phyloP scores from a whole-genome alignment of 306 rosid species.

The Arachis stenosperma region DNA sequence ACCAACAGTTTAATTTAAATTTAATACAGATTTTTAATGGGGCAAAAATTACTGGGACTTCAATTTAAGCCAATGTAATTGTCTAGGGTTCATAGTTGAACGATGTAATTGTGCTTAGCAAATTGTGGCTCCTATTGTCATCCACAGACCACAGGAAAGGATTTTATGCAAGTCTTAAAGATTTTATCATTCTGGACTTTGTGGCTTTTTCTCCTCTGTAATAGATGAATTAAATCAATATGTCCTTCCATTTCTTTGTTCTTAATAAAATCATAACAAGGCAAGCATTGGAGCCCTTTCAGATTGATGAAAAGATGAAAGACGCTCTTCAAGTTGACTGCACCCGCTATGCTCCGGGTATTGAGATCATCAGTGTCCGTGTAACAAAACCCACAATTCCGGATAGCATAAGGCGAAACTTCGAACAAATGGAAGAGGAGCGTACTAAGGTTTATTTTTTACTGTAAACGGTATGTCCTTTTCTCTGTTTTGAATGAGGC shows the following conservation, averaged over 20 bases:
- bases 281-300: constrained; percentile 32
- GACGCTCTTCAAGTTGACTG: constrained; percentile 94
- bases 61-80: constrained; percentile 3
- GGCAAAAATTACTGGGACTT: not conserved
- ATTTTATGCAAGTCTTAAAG: constrained; percentile 24
- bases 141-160: constrained; percentile 10
- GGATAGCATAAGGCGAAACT: constrained; percentile 68
- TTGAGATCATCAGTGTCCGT: constrained; percentile 84
- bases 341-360: constrained; percentile 91
- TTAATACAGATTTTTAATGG: not conserved
- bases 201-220: constrained; percentile 9
- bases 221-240: constrained; percentile 8
- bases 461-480: not conserved
- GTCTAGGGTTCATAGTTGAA: constrained; percentile 19
- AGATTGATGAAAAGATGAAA: constrained; percentile 98
- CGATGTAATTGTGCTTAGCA: constrained; percentile 2
- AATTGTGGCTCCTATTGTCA: constrained; percentile 29
- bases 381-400: constrained; percentile 94
- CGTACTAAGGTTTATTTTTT: constrained; percentile 77
- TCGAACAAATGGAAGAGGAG: constrained; percentile 94
- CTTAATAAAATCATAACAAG: constrained; percentile 5
- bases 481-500: constrained; percentile 22
- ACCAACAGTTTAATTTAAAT: constrained; percentile 23
- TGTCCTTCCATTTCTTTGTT: constrained; percentile 15
- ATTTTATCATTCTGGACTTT: not conserved